Base-by-base conservation (phyloP, 352 stramenopile species). In the Phytophthora podocarpi region DNA sequence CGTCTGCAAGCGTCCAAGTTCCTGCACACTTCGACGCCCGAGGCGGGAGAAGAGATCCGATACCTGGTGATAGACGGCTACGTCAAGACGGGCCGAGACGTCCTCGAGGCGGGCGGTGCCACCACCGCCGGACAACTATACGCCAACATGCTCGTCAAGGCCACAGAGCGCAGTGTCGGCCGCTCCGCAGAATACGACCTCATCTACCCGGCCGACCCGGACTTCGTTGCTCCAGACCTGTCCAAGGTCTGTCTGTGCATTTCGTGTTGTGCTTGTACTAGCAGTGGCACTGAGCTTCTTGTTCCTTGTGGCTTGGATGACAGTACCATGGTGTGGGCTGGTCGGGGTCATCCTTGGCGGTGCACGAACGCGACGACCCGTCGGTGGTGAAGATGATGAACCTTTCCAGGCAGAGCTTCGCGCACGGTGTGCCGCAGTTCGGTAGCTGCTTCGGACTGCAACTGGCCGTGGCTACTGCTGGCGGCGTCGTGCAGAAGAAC, bases 31-130 rank as follows among this genome's bases (percentile, higher is more conserved):
- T 45, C 49, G 18, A 41, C 60, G 8, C 9, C 59, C 23, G 18
- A 39, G 8, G 27, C 32, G 9, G 26, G 59, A 20, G 36, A 56
- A 13, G 62, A 61, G 32, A 66, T 86, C 41, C 70, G 72, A 39
- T 89, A 85, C 58, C 62, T 94, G 18, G 76, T 94, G 24, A 63
- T 94, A 41, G 85, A 94, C 63, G 85, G 85, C 36, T 94, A 93
- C 59, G 72, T 80, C 37, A 70, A 80, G 39, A 67, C 70, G 12
- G 83, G 82, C 0, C 74, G 85, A 23, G 71, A 86, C 13, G 71
- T 85, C 10, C 77, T 94, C 1, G 61, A 87, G 54, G 56, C 76
- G 0, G 82, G 82, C 26, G 82, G 85, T 36, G 85, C 82, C 21
- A 85, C 67, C 35, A 90, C 81, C 8, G 85, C 85, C 10, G 83